Percentiles rank a stretch among this genome's conserved stretches.
phyloP scores from a whole-genome alignment of 331 rosid genomes.

The Quercus tomentella region DNA sequence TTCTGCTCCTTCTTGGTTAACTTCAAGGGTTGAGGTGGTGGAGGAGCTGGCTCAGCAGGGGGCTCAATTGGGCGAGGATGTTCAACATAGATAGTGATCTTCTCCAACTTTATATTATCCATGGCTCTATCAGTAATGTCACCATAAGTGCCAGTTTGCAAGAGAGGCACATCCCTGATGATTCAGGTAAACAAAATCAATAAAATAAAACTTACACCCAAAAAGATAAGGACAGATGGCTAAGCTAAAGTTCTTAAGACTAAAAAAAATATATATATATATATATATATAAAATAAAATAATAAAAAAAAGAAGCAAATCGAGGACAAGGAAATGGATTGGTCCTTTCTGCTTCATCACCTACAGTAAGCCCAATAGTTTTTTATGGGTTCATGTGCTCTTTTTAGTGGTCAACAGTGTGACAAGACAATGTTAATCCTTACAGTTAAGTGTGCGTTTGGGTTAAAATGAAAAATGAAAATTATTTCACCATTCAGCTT shows the following conservation, averaged over 20 bases:
- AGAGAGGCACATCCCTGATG: conserved; percentile 68
- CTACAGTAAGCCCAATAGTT: background rate
- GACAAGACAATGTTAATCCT: background rate
- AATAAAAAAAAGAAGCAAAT: background rate
- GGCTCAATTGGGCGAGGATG: conserved; percentile 99
- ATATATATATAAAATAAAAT: too few relatives aligned
- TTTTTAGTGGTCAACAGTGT: background rate
- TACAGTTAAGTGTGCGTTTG: too few relatives aligned
- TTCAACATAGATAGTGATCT: conserved; percentile 72
- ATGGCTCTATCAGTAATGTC: conserved; percentile 40
- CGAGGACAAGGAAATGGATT: background rate
- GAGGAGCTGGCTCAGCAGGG: conserved; percentile 90
- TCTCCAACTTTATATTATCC: conserved; percentile 67
- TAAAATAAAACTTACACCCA: background rate
- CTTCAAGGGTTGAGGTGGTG: conserved; percentile 98
- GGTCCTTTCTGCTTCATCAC: background rate
- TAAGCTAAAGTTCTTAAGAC: background rate
- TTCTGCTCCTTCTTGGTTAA: conserved; percentile 95
- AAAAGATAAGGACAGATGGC: background rate
- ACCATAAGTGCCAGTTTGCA: conserved; percentile 63
- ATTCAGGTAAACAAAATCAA: conserved; percentile 2
- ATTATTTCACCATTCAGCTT: too few relatives aligned
- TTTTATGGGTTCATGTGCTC: background rate
- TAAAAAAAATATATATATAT: background rate
- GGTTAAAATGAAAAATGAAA: too few relatives aligned